Evolutionary conservation across 2,329 filamentous ascomycete genomes (phyloP).

Genomic region (Xylogone sp.): DNA sequence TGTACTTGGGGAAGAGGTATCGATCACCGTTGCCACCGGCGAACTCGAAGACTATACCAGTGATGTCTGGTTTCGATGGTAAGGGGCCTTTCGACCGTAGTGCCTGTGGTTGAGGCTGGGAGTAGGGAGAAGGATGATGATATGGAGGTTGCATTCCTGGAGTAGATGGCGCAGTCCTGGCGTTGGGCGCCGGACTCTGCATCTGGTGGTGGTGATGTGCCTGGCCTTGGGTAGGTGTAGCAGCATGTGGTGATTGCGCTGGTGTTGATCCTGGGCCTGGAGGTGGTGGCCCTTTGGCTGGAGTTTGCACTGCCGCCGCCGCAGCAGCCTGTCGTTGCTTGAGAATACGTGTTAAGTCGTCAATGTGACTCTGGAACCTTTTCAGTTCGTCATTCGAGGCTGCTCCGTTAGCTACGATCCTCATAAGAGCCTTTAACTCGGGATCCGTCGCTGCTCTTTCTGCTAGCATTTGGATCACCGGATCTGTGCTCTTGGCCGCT

Average conservation of each 20-base stretch:
- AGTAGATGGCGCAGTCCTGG: constrained; percentile 11
- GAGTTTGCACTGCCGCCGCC: constrained; percentile 1
- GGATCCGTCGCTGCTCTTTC: constrained; percentile 71
- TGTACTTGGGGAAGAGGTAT: constrained; percentile 75
- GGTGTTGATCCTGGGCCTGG: constrained; percentile 5
- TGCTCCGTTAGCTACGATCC: constrained; percentile 72
- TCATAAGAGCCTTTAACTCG: constrained; percentile 74
- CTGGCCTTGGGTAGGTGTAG: constrained; percentile 12
- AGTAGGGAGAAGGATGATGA: constrained; percentile 13
- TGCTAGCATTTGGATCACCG: constrained; percentile 76
- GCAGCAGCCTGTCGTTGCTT: constrained; percentile 54
- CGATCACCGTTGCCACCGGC: constrained; percentile 64
- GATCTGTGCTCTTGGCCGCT: constrained; percentile 51
- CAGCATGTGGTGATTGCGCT: constrained; percentile 11
- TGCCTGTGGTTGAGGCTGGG: constrained; percentile 43
- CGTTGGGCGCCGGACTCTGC: constrained; percentile 8
- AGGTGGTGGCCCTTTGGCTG: background rate
- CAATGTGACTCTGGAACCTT: constrained; percentile 76
- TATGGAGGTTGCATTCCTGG: constrained; percentile 7
- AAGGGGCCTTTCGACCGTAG: constrained; percentile 58
- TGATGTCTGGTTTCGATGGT: constrained; percentile 54
- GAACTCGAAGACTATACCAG: constrained; percentile 69
- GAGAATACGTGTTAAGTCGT: constrained; percentile 67
- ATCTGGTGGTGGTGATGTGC: constrained; percentile 18
- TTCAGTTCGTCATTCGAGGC: constrained; percentile 68